phyloP scores from a whole-genome alignment of 768 basidiomycete species.

The Suillus ampliporus region DNA sequence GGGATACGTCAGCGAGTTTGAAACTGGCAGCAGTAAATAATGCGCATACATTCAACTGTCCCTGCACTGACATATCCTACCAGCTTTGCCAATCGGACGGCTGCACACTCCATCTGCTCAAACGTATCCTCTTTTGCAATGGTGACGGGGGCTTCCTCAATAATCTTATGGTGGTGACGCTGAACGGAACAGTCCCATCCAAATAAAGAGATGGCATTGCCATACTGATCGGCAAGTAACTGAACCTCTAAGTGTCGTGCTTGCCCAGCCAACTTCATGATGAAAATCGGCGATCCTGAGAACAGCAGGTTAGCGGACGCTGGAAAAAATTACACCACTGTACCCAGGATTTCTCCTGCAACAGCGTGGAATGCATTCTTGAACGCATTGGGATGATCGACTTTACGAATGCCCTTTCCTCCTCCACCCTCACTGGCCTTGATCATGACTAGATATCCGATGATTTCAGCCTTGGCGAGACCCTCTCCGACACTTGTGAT shows the following conservation, averaged over 20 bases:
- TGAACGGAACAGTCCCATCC: slow-evolving; percentile 99
- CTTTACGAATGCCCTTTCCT: slow-evolving; percentile 98
- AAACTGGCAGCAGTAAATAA: slow-evolving; percentile 14
- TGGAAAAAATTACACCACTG: slow-evolving; percentile 8
- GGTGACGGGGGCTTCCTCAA: slow-evolving; percentile 98
- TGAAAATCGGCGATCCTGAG: slow-evolving; percentile 94
- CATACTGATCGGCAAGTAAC: slow-evolving; percentile 98
- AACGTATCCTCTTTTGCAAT: slow-evolving; percentile 93
- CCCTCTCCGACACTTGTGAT: slow-evolving; percentile 90
- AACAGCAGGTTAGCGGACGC: too few species aligned
- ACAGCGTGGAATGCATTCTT: slow-evolving; percentile 96
- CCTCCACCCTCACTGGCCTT: slow-evolving; percentile 99
- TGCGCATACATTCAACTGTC: slow-evolving; percentile 88
- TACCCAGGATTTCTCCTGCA: slow-evolving; percentile 97
- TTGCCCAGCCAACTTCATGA: slow-evolving; percentile 99
- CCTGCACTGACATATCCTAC: slow-evolving; percentile 99
- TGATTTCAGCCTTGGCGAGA: slow-evolving; percentile 77
- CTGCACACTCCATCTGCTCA: slow-evolving; percentile 98
- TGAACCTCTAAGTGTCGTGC: slow-evolving; percentile 99
- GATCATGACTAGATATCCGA: slow-evolving; percentile 99
- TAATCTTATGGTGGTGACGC: slow-evolving; percentile 99
- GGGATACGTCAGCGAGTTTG: slow-evolving; percentile 14
- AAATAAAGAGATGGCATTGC: slow-evolving; percentile 98
- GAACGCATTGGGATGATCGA: slow-evolving; percentile 85
- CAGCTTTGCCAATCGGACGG: slow-evolving; percentile 98